Conservation (phyloP, 164 flowering plant species). For the Vitis rupestris region DNA sequence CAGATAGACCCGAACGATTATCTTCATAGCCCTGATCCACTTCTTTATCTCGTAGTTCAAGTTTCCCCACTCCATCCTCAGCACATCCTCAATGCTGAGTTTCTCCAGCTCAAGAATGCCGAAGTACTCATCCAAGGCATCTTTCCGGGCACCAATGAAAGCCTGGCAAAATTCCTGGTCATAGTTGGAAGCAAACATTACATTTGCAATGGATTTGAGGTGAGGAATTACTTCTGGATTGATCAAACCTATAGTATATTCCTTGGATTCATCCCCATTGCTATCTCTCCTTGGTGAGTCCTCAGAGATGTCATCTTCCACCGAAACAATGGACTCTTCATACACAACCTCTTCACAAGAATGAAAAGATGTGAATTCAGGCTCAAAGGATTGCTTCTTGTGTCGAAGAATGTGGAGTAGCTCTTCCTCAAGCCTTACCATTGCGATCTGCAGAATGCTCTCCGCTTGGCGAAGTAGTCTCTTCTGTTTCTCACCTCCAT, state of each 20-base stretch:
- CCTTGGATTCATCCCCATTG: constrained; percentile 11
- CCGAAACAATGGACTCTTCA: constrained; percentile 31
- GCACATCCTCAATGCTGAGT: constrained; percentile 42
- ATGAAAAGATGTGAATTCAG: constrained; percentile 19
- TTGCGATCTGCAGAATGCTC: constrained; percentile 33
- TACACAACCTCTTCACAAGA: constrained; percentile 15
- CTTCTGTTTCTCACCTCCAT: constrained; percentile 8
- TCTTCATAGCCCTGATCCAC: constrained; percentile 44
- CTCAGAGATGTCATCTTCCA: constrained; percentile 26
- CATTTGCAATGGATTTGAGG: constrained; percentile 36
- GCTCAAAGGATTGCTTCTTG: constrained; percentile 27
- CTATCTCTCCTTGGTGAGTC: constrained; percentile 11
- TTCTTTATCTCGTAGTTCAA: constrained; percentile 33
- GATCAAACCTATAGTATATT: constrained; percentile 28
- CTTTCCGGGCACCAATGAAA: constrained; percentile 27
- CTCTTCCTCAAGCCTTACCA: constrained; percentile 49
- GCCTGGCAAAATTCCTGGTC: constrained; percentile 37
- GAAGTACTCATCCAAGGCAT: constrained; percentile 37
- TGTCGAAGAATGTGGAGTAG: constrained; percentile 34
- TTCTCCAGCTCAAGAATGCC: constrained; percentile 28
- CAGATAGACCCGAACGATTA: constrained; percentile 33
- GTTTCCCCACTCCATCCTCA: constrained; percentile 41
- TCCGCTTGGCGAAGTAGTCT: constrained; percentile 25
- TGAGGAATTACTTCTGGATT: constrained; percentile 32
- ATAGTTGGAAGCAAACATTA: constrained; percentile 40